Evolutionary conservation across 176 grass and related monocot genomes (phyloP).

Genomic region (Zoysia japonica): DNA sequence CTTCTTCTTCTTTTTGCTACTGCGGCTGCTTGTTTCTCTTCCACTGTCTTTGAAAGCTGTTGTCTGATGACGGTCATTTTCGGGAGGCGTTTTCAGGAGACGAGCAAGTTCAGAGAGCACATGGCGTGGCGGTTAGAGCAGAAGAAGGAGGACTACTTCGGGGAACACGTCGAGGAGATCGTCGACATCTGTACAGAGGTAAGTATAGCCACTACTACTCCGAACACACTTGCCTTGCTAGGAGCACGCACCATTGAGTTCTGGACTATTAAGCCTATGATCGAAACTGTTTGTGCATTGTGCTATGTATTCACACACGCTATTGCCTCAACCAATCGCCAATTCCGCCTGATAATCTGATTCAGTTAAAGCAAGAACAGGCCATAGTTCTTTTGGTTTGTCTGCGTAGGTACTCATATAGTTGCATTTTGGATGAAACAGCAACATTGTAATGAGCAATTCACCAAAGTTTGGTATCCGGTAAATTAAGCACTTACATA

Average conservation of each 20-base stretch:
- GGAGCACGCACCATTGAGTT: background rate
- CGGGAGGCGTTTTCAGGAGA: constrained; percentile 52
- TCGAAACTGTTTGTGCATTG: background rate
- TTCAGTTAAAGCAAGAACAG: background rate
- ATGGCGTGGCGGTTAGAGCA: constrained; percentile 70
- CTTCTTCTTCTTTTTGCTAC: background rate
- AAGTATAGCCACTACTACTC: background rate
- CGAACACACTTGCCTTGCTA: background rate
- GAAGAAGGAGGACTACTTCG: constrained; percentile 78
- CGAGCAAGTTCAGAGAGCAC: constrained; percentile 77
- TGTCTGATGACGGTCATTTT: background rate
- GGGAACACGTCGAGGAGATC: constrained; percentile 66
- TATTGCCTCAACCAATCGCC: background rate
- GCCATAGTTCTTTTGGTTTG: background rate
- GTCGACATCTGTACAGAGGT: constrained; percentile 90
- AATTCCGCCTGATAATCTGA: background rate
- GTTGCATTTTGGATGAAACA: background rate
- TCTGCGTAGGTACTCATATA: background rate
- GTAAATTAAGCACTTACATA: background rate
- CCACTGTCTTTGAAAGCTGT: background rate
- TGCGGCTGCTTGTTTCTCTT: background rate
- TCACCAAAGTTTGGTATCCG: background rate
- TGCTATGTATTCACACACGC: background rate
- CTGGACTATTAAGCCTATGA: background rate
- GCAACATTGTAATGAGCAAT: background rate